Evolutionary conservation across 495 filamentous ascomycete species (phyloP), one percentile per base, ranked within the genome.

Genomic region (Stereocaulon alpinum): DNA sequence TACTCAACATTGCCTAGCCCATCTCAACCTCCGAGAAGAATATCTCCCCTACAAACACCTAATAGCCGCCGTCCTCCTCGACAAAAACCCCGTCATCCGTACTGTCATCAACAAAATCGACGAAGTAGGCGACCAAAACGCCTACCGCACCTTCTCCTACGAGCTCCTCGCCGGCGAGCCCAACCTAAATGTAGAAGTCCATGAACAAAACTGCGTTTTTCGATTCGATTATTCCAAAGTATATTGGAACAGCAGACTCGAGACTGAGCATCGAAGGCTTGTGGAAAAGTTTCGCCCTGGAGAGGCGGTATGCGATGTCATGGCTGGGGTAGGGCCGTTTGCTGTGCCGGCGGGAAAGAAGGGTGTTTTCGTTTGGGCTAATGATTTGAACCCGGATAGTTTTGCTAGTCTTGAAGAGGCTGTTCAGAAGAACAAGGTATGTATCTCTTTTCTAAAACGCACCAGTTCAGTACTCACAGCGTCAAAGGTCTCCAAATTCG

Each of bases 41-140:
- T 95, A 85, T 65, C 73, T 87, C 3, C 88, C 86, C 3, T 94
- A 94, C 72, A 93, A 91, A 69, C 67, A 85, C 58, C 64, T 97
- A 0, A 89, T 97, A 47, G 93, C 88, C 4, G 70, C 88, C 63
- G 82, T 97, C 18, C 70, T 97, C 17, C 73, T 87, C 48, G 91
- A 96, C 75, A 99, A 99, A 72, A 94, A 92, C 70, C 75, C 79
- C 5, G 74, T 73, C 3, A 80, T 95, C 61, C 77, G 76, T 40
- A 97, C 94, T 3, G 91, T 99, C 61, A 95, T 99, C 75, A 95
- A 96, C 76, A 99, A 99, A 67, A 81, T 85, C 52, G 86, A 95
- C 72, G 82, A 86, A 65, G 90, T 97, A 9, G 94, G 91, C 56
- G 77, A 81, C 17, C 82, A 86, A 60, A 94, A 85, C 64, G 81